These are phyloP conservation scores for Gentiana dahurica DNA, from an alignment of 257 asterid species.

Conservation along the genomic window DNA sequence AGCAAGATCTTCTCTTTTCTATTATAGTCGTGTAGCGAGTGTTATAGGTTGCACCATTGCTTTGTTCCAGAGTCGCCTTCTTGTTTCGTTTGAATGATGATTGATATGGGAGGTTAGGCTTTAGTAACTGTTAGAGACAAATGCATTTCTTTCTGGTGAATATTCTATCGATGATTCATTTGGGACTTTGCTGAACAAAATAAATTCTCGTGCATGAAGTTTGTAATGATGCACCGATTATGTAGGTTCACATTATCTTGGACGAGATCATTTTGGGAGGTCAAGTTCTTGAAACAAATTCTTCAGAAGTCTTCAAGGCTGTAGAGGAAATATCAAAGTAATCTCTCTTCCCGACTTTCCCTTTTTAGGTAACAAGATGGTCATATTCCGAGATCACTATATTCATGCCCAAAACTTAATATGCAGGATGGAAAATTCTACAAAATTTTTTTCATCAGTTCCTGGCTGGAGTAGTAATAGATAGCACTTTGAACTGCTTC, in stretches of 20 bases:
- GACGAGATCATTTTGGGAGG: constrained; percentile 93
- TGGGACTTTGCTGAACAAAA: too few species aligned
- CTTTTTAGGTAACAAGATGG: not conserved
- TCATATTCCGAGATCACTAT: not conserved
- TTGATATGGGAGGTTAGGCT: too few species aligned
- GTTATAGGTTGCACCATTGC: too few species aligned
- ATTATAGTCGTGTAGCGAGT: too few species aligned
- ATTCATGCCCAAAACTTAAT: constrained; percentile 11
- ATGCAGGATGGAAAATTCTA: constrained; percentile 57
- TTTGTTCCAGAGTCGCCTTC: too few species aligned
- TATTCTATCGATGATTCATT: too few species aligned
- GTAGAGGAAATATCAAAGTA: constrained; percentile 74
- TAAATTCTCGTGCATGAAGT: not conserved
- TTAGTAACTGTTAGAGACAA: too few species aligned
- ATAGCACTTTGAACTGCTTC: constrained; percentile 19
- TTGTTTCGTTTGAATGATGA: too few species aligned
- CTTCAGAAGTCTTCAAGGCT: constrained; percentile 64
- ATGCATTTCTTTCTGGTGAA: too few species aligned
- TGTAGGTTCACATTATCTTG: constrained; percentile 80
- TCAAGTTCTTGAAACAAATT: constrained; percentile 87
- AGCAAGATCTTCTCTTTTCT: too few species aligned
- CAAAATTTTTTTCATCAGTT: constrained; percentile 41
- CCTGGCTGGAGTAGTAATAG: constrained; percentile 52
- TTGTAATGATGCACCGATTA: constrained; percentile 3
- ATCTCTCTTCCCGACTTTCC: constrained; percentile 11